Evolutionary conservation across 352 stramenopile species (phyloP).

Genomic region (Globisporangium radiosum): DNA sequence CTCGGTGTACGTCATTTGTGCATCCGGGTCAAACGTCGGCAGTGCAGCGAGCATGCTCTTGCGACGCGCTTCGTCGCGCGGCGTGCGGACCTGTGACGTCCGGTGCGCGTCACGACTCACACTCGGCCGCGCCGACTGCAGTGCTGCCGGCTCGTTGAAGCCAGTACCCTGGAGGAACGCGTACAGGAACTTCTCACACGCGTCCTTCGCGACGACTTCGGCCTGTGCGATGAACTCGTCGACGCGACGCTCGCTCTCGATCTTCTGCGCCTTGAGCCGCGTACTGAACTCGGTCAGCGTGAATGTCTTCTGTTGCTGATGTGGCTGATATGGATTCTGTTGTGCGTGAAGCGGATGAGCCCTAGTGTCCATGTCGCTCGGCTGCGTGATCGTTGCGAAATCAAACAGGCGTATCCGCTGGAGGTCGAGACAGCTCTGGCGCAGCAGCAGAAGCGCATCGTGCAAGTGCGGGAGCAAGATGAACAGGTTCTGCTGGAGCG

Average conservation of each 20-base stretch:
- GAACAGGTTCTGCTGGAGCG: constrained; percentile 82
- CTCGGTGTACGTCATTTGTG: constrained; percentile 94
- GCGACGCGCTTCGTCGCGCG: constrained; percentile 10
- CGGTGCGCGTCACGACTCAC: not conserved
- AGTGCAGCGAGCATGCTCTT: constrained; percentile 15
- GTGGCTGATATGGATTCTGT: not conserved
- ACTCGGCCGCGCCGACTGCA: too few species aligned
- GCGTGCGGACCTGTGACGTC: constrained; percentile 6
- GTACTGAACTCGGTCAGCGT: constrained; percentile 79
- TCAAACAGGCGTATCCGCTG: constrained; percentile 35
- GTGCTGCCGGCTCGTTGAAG: constrained; percentile 30
- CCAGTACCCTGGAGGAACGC: constrained; percentile 45
- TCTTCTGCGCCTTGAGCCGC: constrained; percentile 64
- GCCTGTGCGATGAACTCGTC: constrained; percentile 53
- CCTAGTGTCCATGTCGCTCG: too few species aligned
- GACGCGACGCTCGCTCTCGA: constrained; percentile 44
- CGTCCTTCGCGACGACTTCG: constrained; percentile 51
- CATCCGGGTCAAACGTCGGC: constrained; percentile 20
- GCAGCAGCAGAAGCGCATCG: constrained; percentile 71
- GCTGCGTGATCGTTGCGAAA: constrained; percentile 9
- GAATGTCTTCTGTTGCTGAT: constrained; percentile 45
- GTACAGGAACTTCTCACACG: constrained; percentile 58
- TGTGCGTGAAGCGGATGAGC: too few species aligned
- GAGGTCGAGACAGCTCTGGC: constrained; percentile 51
- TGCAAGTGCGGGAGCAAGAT: constrained; percentile 80